Conservation (phyloP, 2,329 filamentous ascomycete genomes). For the Claviceps fusiformis region DNA sequence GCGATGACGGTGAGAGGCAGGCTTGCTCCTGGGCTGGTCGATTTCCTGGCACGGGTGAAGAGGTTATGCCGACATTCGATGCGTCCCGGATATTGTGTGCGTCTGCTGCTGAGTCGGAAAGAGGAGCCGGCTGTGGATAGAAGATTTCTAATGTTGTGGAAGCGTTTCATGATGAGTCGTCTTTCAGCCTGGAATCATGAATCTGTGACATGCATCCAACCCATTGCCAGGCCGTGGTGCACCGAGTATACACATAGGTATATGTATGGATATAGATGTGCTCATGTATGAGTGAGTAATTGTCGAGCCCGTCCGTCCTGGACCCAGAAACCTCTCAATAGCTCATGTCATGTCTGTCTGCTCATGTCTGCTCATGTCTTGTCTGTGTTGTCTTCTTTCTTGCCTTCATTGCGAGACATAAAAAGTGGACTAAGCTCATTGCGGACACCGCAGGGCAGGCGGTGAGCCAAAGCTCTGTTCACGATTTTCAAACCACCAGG, state of each 20-base stretch:
- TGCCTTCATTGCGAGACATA: background rate
- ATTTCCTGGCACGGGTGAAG: conserved; percentile 1
- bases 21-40: conserved; percentile 4
- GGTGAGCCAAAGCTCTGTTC: conserved; percentile 3
- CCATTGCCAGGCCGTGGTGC: background rate
- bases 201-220: background rate
- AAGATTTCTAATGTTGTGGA: conserved; percentile 4
- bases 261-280: too few relatives aligned
- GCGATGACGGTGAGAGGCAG: conserved; percentile 21
- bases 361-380: background rate
- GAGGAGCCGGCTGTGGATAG: conserved; percentile 3
- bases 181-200: background rate
- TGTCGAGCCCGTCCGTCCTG: background rate
- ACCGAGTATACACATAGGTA: too few relatives aligned
- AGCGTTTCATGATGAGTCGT: conserved; percentile 6
- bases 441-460: background rate
- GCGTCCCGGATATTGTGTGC: background rate
- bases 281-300: background rate
- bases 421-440: background rate
- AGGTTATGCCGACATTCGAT: background rate
- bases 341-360: background rate
- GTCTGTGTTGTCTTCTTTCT: background rate
- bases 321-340: background rate
- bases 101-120: background rate
- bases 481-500: background rate